Conservation (phyloP, 352 stramenopile genomes). For the Pythium brachiatum region DNA sequence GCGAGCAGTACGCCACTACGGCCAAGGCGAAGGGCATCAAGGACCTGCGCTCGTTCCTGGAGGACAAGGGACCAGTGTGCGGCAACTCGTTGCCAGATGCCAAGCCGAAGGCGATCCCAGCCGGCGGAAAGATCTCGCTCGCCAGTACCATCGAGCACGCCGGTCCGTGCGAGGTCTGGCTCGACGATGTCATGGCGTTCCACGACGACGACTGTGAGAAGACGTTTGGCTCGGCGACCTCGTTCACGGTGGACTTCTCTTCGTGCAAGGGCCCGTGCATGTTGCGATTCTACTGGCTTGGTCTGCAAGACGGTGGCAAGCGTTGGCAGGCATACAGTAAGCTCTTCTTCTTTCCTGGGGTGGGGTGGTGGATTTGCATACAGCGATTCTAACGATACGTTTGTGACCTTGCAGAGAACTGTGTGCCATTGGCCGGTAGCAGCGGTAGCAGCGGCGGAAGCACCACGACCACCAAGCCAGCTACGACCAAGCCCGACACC, state of each 20-base stretch:
- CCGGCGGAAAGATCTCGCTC: slow-evolving; percentile 8
- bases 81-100: slow-evolving; percentile 15
- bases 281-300: slow-evolving; percentile 24
- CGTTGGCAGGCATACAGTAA: slow-evolving; percentile 12
- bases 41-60: slow-evolving; percentile 21
- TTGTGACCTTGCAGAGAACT: slow-evolving; percentile 14
- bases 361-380: no score
- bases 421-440: slow-evolving; percentile 15
- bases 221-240: neutral
- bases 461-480: slow-evolving; percentile 2
- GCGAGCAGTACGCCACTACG: slow-evolving; percentile 5
- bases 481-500: neutral
- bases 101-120: slow-evolving; percentile 16
- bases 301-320: slow-evolving; percentile 13
- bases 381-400: neutral
- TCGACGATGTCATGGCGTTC: slow-evolving; percentile 12
- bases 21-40: slow-evolving; percentile 10
- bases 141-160: slow-evolving; percentile 2
- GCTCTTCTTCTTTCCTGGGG: no score
- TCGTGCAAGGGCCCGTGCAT: slow-evolving; percentile 13
- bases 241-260: slow-evolving; percentile 16
- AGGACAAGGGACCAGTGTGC: slow-evolving; percentile 16
- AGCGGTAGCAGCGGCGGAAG: slow-evolving; percentile 5
- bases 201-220: slow-evolving; percentile 21
- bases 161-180: slow-evolving; percentile 14